phyloP scores from a whole-genome alignment of 179 eudicot genomes.

The Drosera spatulata region DNA sequence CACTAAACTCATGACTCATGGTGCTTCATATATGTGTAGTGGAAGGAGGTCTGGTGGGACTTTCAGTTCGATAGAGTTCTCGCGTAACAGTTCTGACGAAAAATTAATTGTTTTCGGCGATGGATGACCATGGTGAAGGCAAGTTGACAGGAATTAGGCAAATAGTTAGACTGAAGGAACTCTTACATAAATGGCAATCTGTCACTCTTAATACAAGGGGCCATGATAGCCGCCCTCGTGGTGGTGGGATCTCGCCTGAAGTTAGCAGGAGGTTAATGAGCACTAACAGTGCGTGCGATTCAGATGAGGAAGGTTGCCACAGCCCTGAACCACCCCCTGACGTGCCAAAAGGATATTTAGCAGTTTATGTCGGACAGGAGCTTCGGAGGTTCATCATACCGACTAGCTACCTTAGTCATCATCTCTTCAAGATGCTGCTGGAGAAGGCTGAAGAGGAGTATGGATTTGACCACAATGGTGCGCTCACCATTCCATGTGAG shows the following conservation, averaged over 20 bases:
- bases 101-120: not conserved
- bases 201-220: slow-evolving; percentile 30
- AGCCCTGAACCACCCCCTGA: slow-evolving; percentile 57
- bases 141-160: slow-evolving; percentile 57
- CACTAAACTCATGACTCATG: too few species aligned
- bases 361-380: slow-evolving; percentile 78
- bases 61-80: not conserved
- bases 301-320: slow-evolving; percentile 64
- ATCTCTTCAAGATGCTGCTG: slow-evolving; percentile 58
- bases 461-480: slow-evolving; percentile 78
- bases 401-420: slow-evolving; percentile 55
- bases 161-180: slow-evolving; percentile 62
- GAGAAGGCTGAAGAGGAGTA: slow-evolving; percentile 91
- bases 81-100: not conserved
- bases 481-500: slow-evolving; percentile 76
- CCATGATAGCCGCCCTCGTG: not conserved
- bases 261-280: slow-evolving; percentile 25
- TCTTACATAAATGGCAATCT: slow-evolving; percentile 63
- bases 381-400: slow-evolving; percentile 83
- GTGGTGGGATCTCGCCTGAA: slow-evolving; percentile 40
- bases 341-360: slow-evolving; percentile 77
- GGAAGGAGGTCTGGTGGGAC: not conserved
- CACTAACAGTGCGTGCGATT: slow-evolving; percentile 25
- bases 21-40: not conserved
- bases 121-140: slow-evolving; percentile 23